A percentile compares a stretch with the other conserved stretches of the same genome.
phyloP scores from a whole-genome alignment of 805 yeast species.

The Candida tallmaniae region DNA sequence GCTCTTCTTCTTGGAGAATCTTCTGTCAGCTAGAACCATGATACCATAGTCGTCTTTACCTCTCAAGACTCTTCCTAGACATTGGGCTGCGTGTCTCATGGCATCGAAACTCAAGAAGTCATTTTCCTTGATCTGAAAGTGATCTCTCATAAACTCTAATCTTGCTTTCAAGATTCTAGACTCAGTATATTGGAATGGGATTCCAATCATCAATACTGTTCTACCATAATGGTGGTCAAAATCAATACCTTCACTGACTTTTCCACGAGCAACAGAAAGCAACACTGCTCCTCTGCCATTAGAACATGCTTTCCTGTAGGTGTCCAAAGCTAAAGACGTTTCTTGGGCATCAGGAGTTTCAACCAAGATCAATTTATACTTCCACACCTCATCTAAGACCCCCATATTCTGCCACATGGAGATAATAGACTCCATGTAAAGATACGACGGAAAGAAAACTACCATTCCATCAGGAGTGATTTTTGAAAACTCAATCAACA shows the following conservation, averaged over 20 bases:
- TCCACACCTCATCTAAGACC: conserved; percentile 96
- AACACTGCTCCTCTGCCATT: conserved; percentile 97
- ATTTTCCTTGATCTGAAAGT: conserved; percentile 86
- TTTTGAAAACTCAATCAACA: conserved; percentile 87
- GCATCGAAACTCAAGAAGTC: conserved; percentile 97
- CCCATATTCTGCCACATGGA: conserved; percentile 99
- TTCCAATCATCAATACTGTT: conserved; percentile 97
- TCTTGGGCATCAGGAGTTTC: conserved; percentile 99
- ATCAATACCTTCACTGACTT: conserved; percentile 98
- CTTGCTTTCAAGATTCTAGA: conserved; percentile 94
- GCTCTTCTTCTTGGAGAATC: conserved; percentile 79
- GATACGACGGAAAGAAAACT: conserved; percentile 93
- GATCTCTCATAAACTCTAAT: conserved; percentile 87
- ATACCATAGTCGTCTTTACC: conserved; percentile 99
- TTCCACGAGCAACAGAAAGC: conserved; percentile 97
- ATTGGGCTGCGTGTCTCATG: conserved; percentile 99
- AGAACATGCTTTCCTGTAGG: conserved; percentile 92
- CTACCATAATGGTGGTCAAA: conserved; percentile 98
- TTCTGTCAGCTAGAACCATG: conserved; percentile 94
- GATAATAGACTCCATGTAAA: conserved; percentile 96
- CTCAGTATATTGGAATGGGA: conserved; percentile 98
- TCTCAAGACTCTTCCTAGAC: conserved; percentile 93
- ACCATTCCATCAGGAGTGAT: conserved; percentile 98
- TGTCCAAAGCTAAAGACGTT: conserved; percentile 90
- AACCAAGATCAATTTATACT: conserved; percentile 87